Conservation (phyloP, 495 filamentous ascomycete species). For the Choiromyces venosus region DNA sequence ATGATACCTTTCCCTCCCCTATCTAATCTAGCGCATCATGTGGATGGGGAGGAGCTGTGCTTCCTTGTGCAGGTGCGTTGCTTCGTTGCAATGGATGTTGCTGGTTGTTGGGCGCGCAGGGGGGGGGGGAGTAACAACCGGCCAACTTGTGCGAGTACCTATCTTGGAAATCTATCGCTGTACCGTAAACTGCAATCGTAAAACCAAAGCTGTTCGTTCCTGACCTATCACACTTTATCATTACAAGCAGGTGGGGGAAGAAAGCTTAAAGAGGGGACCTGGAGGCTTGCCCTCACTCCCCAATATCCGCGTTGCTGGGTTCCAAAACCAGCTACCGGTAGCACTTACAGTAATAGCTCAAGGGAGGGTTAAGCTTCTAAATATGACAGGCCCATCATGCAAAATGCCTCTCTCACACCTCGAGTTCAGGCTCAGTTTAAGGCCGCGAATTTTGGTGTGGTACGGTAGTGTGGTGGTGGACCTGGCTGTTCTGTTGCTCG, state of each 20-base stretch:
- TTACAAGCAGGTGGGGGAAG: not conserved
- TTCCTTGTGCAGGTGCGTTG: not conserved
- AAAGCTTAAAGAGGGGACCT: no score
- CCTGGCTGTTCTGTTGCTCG: constrained; percentile 1
- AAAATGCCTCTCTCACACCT: not conserved
- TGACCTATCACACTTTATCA: not conserved
- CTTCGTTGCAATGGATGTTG: not conserved
- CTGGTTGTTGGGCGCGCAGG: not conserved
- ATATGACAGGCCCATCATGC: not conserved
- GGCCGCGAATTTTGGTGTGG: not conserved
- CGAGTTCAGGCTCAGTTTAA: not conserved
- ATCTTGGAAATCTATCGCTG: not conserved
- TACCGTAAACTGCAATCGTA: not conserved
- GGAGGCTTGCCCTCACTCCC: not conserved
- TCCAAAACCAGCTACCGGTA: not conserved
- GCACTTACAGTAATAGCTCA: not conserved
- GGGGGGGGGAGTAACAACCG: not conserved
- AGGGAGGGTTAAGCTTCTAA: not conserved
- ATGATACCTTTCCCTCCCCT: not conserved
- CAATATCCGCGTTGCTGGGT: no score
- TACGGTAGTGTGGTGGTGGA: not conserved
- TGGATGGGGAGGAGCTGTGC: not conserved
- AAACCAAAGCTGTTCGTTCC: not conserved
- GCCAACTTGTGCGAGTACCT: not conserved
- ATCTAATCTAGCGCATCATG: not conserved